Conservation (phyloP, 2,329 filamentous ascomycete genomes). For the Colletotrichum chrysophilum region DNA sequence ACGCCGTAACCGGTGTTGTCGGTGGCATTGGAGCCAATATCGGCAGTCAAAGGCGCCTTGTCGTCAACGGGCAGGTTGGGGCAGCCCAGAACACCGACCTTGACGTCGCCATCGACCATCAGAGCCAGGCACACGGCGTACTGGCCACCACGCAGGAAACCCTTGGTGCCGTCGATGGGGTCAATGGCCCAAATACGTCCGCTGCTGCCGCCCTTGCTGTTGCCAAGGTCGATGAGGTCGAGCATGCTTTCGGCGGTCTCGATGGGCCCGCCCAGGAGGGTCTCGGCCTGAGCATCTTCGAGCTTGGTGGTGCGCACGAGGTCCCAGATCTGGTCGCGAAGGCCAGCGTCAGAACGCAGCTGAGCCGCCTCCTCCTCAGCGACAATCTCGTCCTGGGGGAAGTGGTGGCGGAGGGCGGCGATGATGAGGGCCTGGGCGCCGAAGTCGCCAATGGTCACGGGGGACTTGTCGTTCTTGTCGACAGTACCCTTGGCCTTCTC, state of each 20-base stretch:
- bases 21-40: slow-evolving; percentile 76
- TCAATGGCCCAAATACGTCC: slow-evolving; percentile 96
- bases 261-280: slow-evolving; percentile 72
- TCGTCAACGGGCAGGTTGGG: slow-evolving; percentile 94
- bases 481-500: slow-evolving; percentile 94
- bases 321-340: slow-evolving; percentile 78
- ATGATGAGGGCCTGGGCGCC: slow-evolving; percentile 98
- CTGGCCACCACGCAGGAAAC: slow-evolving; percentile 93
- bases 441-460: slow-evolving; percentile 97
- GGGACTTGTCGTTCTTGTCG: slow-evolving; percentile 93
- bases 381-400: slow-evolving; percentile 89
- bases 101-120: slow-evolving; percentile 91
- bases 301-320: slow-evolving; percentile 78
- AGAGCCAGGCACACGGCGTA: slow-evolving; percentile 94
- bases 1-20: slow-evolving; percentile 82
- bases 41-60: slow-evolving; percentile 69
- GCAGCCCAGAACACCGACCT: slow-evolving; percentile 92
- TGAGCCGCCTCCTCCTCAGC: slow-evolving; percentile 92
- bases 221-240: slow-evolving; percentile 69
- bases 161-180: slow-evolving; percentile 97
- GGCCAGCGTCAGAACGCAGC: slow-evolving; percentile 72
- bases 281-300: slow-evolving; percentile 67
- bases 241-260: slow-evolving; percentile 70
- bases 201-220: slow-evolving; percentile 71
- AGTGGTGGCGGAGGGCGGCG: slow-evolving; percentile 84